Evolutionary conservation across 305 asterid species (phyloP).

Genomic region (Petunia hybrid): DNA sequence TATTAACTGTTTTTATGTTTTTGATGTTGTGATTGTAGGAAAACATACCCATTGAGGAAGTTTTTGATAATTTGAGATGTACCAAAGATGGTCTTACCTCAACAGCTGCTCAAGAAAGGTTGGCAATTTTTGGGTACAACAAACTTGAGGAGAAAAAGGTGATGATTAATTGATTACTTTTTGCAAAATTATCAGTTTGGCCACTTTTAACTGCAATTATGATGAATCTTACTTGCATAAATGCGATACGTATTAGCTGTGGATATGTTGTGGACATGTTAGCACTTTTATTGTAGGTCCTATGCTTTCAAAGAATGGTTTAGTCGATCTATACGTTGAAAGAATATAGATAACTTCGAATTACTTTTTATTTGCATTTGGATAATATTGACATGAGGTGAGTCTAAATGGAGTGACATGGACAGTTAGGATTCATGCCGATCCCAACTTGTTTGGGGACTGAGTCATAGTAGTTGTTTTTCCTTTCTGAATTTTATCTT

Average conservation of each 20-base stretch:
- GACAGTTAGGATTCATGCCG: too few species aligned
- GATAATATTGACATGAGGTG: too few species aligned
- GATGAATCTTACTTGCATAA: not conserved
- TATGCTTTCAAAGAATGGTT: too few species aligned
- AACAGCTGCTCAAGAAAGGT: constrained; percentile 72
- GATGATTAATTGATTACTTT: constrained; percentile 4
- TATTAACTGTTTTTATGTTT: not conserved
- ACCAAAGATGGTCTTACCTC: constrained; percentile 66
- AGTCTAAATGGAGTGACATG: too few species aligned
- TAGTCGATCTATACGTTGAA: too few species aligned
- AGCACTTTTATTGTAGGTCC: too few species aligned
- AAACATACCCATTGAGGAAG: constrained; percentile 82
- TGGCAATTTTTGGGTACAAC: constrained; percentile 77
- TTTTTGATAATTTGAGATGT: constrained; percentile 83
- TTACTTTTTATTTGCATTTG: too few species aligned
- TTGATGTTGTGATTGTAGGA: constrained; percentile 55
- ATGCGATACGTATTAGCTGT: too few species aligned
- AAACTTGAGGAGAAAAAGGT: constrained; percentile 91
- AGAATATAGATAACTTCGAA: too few species aligned
- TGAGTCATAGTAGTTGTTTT: too few species aligned
- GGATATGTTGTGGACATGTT: too few species aligned
- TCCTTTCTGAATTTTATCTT: not conserved
- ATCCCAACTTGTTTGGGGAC: too few species aligned
- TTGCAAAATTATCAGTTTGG: not conserved
- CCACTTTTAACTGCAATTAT: constrained; percentile 15